Conservation (phyloP, 108 stramenopile species). For the Nitzschia sp. region DNA sequence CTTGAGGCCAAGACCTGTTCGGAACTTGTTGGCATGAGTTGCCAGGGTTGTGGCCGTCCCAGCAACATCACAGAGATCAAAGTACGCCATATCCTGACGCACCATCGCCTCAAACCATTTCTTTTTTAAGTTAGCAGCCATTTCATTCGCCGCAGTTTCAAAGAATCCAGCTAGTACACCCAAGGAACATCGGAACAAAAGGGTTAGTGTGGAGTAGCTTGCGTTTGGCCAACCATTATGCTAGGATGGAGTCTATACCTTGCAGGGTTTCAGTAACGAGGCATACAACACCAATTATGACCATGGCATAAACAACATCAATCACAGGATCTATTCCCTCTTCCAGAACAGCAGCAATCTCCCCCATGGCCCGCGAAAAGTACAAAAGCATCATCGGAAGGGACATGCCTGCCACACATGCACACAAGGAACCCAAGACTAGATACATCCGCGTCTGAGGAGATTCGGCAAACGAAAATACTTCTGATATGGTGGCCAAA, state of each 20-base stretch:
- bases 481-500: constrained; percentile 22
- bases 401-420: constrained; percentile 4
- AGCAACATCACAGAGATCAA: constrained; percentile 49
- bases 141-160: constrained; percentile 43
- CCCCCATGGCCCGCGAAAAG: constrained; percentile 43
- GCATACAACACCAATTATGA: constrained; percentile 44
- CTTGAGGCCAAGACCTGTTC: constrained; percentile 41
- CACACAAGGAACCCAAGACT: constrained; percentile 10
- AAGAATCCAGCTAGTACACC: constrained; percentile 19
- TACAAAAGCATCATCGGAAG: constrained; percentile 37
- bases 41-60: constrained; percentile 43
- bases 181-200: neutral
- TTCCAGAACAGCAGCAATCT: constrained; percentile 34
- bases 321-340: constrained; percentile 38
- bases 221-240: too few relatives aligned
- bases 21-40: constrained; percentile 38
- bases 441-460: constrained; percentile 8
- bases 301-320: constrained; percentile 36
- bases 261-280: constrained; percentile 42
- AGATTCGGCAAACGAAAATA: constrained; percentile 22
- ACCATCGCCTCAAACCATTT: constrained; percentile 57
- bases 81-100: constrained; percentile 58
- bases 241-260: too few relatives aligned
- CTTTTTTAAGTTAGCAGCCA: constrained; percentile 35
- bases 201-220: neutral